phyloP scores from a whole-genome alignment of 306 rosid genomes.

The Herpetospermum pedunculosum region DNA sequence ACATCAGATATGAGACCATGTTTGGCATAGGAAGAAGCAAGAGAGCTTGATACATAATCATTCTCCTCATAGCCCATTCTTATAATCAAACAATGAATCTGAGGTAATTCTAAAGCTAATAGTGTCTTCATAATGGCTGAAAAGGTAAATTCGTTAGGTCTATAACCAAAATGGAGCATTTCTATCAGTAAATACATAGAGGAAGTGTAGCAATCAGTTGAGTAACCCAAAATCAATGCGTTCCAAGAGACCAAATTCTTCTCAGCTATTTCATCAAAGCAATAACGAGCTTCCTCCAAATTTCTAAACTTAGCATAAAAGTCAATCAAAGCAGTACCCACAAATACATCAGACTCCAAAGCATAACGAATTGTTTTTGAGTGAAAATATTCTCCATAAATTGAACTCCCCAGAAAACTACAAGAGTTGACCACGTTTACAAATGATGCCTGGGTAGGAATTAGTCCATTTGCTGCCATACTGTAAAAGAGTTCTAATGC shows the following conservation, averaged over 20 bases:
- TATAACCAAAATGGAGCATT: constrained; percentile 49
- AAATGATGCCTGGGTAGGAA: constrained; percentile 43
- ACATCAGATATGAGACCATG: constrained; percentile 48
- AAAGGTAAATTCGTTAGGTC: constrained; percentile 50
- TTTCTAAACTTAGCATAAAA: constrained; percentile 35
- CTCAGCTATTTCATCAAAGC: constrained; percentile 45
- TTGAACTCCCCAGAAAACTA: constrained; percentile 15
- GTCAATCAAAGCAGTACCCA: constrained; percentile 49
- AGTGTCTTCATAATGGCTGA: constrained; percentile 52
- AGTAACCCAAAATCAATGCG: constrained; percentile 51
- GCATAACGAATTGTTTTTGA: constrained; percentile 37
- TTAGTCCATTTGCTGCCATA: constrained; percentile 30
- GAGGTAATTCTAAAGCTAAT: constrained; percentile 24
- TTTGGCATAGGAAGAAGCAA: constrained; percentile 43
- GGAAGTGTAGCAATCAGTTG: constrained; percentile 25
- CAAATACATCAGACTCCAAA: constrained; percentile 45
- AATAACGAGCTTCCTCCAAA: constrained; percentile 32
- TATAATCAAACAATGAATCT: constrained; percentile 53
- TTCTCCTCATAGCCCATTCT: constrained; percentile 52
- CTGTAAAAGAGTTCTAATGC: constrained; percentile 34
- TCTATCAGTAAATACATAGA: constrained; percentile 30
- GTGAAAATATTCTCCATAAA: constrained; percentile 44
- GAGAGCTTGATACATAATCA: constrained; percentile 48
- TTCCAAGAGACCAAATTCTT: constrained; percentile 66
- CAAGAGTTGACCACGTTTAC: constrained; percentile 38